Base-by-base conservation (phyloP, 495 filamentous ascomycete genomes). In the Hypomontagnella submonticulosa region DNA sequence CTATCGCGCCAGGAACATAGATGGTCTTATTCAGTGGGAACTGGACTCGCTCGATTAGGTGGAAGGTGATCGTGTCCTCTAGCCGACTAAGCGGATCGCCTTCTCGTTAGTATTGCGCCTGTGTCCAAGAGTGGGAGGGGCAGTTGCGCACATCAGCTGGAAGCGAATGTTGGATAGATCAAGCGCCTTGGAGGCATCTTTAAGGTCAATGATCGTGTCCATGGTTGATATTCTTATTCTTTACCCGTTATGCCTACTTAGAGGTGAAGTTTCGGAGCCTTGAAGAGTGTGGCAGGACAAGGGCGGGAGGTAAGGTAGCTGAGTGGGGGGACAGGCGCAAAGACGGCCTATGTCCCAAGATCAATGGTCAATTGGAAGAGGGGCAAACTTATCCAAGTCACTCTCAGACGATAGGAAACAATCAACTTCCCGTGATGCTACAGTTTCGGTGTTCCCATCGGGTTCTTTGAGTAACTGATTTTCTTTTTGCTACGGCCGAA, bases 61-160 rank as follows among this genome's bases (percentile, higher is more conserved):
- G 92, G 80, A 97, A 99, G 71, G 91, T 97, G 73, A 99, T 98
- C 57, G 96, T 98, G 74, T 99, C 96, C 80, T 99, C 95, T 15
- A 97, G 84, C 37, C 95, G 95, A 66, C 93, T 97, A 73, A 12
- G 11, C 7, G n/a, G 44, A 18, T 30, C 38, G 56, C 5, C 16
- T n/a, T 13, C 20, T 33, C n/a, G 50, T 60, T 51, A 56, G 58
- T 57, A 44, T 62, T 47, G n/a, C 16, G 19, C 11, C 11, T 33
- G 15, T 11, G 9, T 46, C 33, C 1, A 16, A 32, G 15, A n/a
- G 42, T 36, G 5, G 36, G 15, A 52, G 23, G 57, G 38, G 37
- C 4, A 49, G 38, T 37, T 20, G 67, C 88, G 79, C 77, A 97
- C 93, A 98, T 97, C 53, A 99, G 78, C 76, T 99, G 94, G 79